Evolutionary conservation across 2,329 filamentous ascomycete species (phyloP).

Genomic region (Ceratocystis variospora): DNA sequence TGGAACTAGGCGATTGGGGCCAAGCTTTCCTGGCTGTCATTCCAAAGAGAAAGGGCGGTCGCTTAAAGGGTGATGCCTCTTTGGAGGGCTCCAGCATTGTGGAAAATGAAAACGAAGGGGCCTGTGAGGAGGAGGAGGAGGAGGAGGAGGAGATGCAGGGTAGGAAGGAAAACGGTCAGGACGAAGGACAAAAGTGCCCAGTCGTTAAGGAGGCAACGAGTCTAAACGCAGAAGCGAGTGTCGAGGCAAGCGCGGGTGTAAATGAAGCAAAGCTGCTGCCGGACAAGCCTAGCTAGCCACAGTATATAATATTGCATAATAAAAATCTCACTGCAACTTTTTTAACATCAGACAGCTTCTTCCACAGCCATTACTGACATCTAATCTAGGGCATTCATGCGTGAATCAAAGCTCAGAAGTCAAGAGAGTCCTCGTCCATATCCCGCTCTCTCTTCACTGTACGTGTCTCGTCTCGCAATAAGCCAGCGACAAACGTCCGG

Average conservation of each 20-base stretch:
- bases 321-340: background rate
- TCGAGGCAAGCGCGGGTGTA: background rate
- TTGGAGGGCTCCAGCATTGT: constrained; percentile 19
- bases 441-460: constrained; percentile 44
- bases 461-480: constrained; percentile 62
- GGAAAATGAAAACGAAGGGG: constrained; percentile 24
- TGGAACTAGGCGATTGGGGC: constrained; percentile 84
- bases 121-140: constrained; percentile 22
- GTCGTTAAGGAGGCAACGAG: constrained; percentile 15
- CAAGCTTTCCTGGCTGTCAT: constrained; percentile 78
- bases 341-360: background rate
- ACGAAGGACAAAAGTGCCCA: constrained; percentile 9
- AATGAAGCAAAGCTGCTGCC: constrained; percentile 2
- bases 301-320: background rate
- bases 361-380: background rate
- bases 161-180: constrained; percentile 7
- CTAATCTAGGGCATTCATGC: background rate
- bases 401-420: constrained; percentile 31
- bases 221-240: constrained; percentile 12
- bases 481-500: constrained; percentile 58
- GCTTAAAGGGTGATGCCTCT: constrained; percentile 35
- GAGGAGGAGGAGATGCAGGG: constrained; percentile 21
- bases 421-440: constrained; percentile 34
- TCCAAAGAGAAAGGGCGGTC: constrained; percentile 76
- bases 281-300: constrained; percentile 1